Base-by-base conservation (phyloP, 805 yeast species). In the Komagataella phaffii region DNA sequence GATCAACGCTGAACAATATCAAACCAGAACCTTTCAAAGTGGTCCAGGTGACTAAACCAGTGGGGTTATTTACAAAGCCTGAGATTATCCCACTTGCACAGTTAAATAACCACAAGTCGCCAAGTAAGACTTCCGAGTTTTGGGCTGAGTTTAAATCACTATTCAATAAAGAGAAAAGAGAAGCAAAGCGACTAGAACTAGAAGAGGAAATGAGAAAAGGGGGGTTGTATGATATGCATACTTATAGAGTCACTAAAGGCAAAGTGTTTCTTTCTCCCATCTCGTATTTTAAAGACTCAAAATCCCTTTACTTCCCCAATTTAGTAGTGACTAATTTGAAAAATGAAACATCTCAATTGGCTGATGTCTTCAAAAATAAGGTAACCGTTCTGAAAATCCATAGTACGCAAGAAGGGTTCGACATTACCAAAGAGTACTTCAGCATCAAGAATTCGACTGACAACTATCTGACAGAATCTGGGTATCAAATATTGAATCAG, bases 201-300 rank as follows among this genome's bases (percentile, higher is more conserved):
- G 83, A 81, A 57, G 70, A 71, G 48, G 88, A 85, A 65, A 73
- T 83, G 56, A 76, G 83, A 23, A 78, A 76, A 56, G 80, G 87
- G 24, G 82, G 85, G n/a, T 74, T 81, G 74, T 76, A 79, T 55
- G 84, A 82, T 53, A 72, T 82, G 61, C 77, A 78, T 59, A 73
- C 77, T 2, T 83, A 79, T 61, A 71, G 83, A 49, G 83, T 83
- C 58, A 86, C 91, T 2, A 77, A 81, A 44, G 99, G 98, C 21
- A 88, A 89, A 66, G 73, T 90, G 55, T 93, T 89, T 69, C 70
- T 75, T 17, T 78, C 96, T 0, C 98, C 98, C 1, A 72, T 77
- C n/a, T 78, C 89, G 1, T 83, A 77, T 58, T 90, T 91, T 76
- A 78, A 77, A 54, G 67, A 72, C 10, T 90, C 85, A 6, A 83